Percentiles rank a stretch among this genome's conserved stretches.
These are phyloP conservation scores for Leishmania tropica DNA, from an alignment of 208 protist genomes.

Conservation along the genomic window DNA sequence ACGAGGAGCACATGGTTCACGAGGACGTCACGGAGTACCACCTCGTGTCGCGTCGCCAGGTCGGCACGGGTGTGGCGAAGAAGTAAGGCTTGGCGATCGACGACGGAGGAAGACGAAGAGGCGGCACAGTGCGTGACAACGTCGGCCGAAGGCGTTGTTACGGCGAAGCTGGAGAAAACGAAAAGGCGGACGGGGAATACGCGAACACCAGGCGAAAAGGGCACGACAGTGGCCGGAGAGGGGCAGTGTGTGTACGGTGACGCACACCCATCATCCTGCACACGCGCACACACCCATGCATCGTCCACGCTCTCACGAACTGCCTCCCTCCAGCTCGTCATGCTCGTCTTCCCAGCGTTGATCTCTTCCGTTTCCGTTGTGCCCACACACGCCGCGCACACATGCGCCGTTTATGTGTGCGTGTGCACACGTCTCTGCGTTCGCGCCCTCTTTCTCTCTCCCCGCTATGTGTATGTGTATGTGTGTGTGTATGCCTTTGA, in stretches of 20 bases:
- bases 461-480: neutral
- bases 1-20: slow-evolving; percentile 65
- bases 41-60: slow-evolving; percentile 48
- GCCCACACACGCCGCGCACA: too few species aligned
- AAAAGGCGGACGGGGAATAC: neutral
- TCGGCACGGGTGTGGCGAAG: slow-evolving; percentile 9
- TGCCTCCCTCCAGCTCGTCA: neutral
- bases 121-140: neutral
- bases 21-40: slow-evolving; percentile 81
- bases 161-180: neutral
- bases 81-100: neutral
- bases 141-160: neutral
- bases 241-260: neutral
- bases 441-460: neutral
- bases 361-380: neutral
- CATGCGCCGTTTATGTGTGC: neutral
- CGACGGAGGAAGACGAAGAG: neutral
- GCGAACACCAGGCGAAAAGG: neutral
- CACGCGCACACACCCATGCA: neutral
- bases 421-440: neutral
- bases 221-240: neutral
- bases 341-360: neutral
- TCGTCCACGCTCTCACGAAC: neutral
- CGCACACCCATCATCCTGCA: neutral
- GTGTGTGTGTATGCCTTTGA: neutral